phyloP scores from a whole-genome alignment of 73 alveolate species.

The Tetrahymena malaccensis region DNA sequence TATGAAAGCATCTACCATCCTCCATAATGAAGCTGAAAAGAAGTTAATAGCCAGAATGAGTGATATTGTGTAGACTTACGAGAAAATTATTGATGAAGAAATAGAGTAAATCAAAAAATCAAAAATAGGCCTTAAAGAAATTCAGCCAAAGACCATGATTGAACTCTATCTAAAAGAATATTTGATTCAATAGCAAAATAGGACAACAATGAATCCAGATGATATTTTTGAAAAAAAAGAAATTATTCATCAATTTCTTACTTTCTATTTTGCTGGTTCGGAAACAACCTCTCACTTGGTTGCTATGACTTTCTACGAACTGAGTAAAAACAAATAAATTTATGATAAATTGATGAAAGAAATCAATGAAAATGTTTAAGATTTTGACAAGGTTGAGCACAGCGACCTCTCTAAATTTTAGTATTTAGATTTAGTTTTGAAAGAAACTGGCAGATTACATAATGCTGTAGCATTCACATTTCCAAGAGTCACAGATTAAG shows the following conservation, averaged over 20 bases:
- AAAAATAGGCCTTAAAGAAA: background rate
- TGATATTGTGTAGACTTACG: background rate
- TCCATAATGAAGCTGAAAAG: background rate
- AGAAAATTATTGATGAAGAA: background rate
- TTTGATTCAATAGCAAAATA: background rate
- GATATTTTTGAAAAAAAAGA: background rate
- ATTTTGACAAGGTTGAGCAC: background rate
- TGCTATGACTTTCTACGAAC: background rate
- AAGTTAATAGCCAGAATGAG: background rate
- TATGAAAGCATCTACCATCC: background rate
- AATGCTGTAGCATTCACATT: background rate
- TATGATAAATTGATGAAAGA: background rate
- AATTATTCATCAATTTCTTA: background rate
- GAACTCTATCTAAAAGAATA: background rate
- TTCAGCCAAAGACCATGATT: background rate
- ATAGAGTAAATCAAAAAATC: background rate
- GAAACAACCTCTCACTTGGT: background rate
- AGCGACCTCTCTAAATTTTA: background rate
- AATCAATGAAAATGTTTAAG: background rate
- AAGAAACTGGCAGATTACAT: background rate
- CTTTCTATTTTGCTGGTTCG: background rate
- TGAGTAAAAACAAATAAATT: background rate
- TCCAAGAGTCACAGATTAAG: background rate
- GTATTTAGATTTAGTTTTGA: background rate
- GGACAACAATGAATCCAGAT: background rate